These are phyloP conservation scores for Mollisiaceae sp. DNA, from an alignment of 2,329 filamentous ascomycete genomes.

Conservation along the genomic window DNA sequence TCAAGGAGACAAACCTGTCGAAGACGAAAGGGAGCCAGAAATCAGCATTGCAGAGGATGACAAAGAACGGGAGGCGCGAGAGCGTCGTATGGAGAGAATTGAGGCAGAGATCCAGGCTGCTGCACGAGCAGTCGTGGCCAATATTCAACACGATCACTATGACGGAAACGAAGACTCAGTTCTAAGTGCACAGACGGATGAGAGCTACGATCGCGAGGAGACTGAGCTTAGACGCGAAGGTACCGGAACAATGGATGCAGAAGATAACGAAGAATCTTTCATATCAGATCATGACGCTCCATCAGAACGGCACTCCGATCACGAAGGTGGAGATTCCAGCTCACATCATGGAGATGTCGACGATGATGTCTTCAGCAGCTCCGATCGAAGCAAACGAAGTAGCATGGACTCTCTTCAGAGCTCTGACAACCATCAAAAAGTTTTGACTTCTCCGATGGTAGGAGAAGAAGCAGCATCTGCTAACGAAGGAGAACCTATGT, in stretches of 20 bases:
- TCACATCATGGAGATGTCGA: constrained; percentile 43
- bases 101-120: constrained; percentile 60
- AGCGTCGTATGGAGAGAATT: constrained; percentile 43
- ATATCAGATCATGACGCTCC: constrained; percentile 21
- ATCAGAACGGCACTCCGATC: constrained; percentile 31
- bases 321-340: constrained; percentile 38
- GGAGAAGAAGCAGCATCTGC: constrained; percentile 39
- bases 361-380: constrained; percentile 43
- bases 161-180: constrained; percentile 41
- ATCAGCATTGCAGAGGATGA: constrained; percentile 22
- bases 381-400: constrained; percentile 30
- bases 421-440: constrained; percentile 38
- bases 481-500: constrained; percentile 51
- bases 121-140: constrained; percentile 55
- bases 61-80: constrained; percentile 31
- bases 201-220: constrained; percentile 36
- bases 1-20: constrained; percentile 6
- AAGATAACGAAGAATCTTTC: constrained; percentile 34
- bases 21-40: not conserved
- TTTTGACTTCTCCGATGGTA: constrained; percentile 36
- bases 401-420: constrained; percentile 38
- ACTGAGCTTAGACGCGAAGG: constrained; percentile 40
- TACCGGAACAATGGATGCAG: constrained; percentile 31
- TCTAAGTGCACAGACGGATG: constrained; percentile 42
- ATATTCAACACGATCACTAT: constrained; percentile 49